These are phyloP conservation scores for Gloeostereum incarnatum DNA, from an alignment of 768 basidiomycete genomes.

Conservation along the genomic window DNA sequence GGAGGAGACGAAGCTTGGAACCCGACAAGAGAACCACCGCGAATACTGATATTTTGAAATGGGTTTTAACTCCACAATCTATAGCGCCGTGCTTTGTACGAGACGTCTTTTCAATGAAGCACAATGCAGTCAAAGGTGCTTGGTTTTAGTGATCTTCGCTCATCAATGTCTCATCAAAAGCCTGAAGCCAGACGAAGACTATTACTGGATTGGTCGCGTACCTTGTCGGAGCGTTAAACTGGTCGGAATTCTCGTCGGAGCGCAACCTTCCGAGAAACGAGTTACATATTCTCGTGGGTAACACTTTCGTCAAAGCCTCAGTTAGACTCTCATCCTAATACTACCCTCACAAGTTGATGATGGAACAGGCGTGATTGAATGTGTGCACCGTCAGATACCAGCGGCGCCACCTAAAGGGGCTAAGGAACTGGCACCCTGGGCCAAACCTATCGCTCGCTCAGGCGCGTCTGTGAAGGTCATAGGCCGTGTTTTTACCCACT, in stretches of 20 bases:
- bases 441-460: slow-evolving; percentile 25
- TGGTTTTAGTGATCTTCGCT: neutral
- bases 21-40: too few species aligned
- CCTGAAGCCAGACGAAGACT: slow-evolving; percentile 37
- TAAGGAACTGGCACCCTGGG: slow-evolving; percentile 10
- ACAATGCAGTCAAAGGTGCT: slow-evolving; percentile 21
- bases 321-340: slow-evolving; percentile 1
- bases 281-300: slow-evolving; percentile 49
- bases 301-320: neutral
- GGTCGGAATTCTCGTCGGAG: slow-evolving; percentile 56
- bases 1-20: too few species aligned
- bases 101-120: slow-evolving; percentile 41
- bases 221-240: slow-evolving; percentile 60
- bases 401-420: slow-evolving; percentile 5
- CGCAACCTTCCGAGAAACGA: slow-evolving; percentile 49
- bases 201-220: slow-evolving; percentile 62
- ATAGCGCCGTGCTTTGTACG: slow-evolving; percentile 44
- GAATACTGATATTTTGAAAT: too few species aligned
- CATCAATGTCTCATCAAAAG: slow-evolving; percentile 2
- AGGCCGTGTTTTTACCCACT: slow-evolving; percentile 29
- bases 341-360: slow-evolving; percentile 68
- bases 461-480: slow-evolving; percentile 25
- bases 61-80: slow-evolving; percentile 50
- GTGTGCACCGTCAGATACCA: slow-evolving; percentile 28
- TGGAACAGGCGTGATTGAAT: slow-evolving; percentile 67